phyloP scores from a whole-genome alignment of 805 yeast species.

The Kodamaea neixiangensis region DNA sequence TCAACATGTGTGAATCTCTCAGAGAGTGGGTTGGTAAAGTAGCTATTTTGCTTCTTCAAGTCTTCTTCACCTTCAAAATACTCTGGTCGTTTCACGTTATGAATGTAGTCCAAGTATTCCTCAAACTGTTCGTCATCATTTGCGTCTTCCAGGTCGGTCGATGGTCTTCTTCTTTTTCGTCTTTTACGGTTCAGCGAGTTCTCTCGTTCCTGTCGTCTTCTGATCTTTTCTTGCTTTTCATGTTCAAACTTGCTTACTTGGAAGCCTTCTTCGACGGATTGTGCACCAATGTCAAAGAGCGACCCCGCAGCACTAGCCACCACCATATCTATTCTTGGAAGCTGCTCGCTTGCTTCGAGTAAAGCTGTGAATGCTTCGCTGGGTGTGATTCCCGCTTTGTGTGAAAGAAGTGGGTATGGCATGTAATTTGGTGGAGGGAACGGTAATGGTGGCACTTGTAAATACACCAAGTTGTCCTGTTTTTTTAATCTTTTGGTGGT shows the following conservation, averaged over 20 bases:
- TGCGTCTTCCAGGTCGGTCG: conserved; percentile 10
- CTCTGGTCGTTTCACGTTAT: conserved; percentile 1
- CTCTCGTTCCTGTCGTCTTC: conserved; percentile 9
- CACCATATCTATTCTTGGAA: conserved; percentile 47
- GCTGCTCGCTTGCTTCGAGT: conserved; percentile 35
- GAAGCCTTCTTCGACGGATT: conserved; percentile 37
- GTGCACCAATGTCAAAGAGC: conserved; percentile 35
- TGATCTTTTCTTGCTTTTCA: conserved; percentile 8
- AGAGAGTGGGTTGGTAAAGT: neutral
- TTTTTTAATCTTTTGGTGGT: neutral
- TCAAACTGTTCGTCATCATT: conserved; percentile 19
- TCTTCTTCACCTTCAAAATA: conserved; percentile 1
- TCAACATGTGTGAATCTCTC: conserved; percentile 3
- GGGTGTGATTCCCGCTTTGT: conserved; percentile 36
- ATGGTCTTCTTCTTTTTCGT: conserved; percentile 9
- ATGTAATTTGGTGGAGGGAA: conserved; percentile 47
- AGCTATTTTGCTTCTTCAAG: neutral
- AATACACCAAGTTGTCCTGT: conserved; percentile 6
- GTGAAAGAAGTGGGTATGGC: conserved; percentile 45
- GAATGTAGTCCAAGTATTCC: conserved; percentile 27
- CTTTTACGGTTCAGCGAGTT: conserved; percentile 1
- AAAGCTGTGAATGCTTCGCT: conserved; percentile 37
- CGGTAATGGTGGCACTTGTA: conserved; percentile 41
- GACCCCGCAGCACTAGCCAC: conserved; percentile 50
- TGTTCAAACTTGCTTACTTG: conserved; percentile 13